phyloP scores from a whole-genome alignment of 1,139 yeast genomes.

The Candida tropicalis region DNA sequence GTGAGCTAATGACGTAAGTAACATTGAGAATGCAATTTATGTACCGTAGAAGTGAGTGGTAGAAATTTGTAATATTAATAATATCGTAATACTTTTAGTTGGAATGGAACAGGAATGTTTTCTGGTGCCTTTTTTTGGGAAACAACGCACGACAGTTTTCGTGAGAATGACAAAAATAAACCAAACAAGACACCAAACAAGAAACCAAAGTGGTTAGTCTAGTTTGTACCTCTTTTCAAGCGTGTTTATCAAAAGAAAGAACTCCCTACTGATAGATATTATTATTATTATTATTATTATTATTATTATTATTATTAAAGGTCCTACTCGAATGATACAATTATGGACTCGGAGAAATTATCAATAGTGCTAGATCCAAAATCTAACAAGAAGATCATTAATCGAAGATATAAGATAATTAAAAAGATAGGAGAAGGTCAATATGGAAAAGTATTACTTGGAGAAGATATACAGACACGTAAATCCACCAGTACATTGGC shows the following conservation, averaged over 20 bases:
- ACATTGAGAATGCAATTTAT: background rate
- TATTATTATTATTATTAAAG: too few species aligned
- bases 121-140: too few species aligned
- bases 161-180: too few species aligned
- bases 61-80: conserved; percentile 5
- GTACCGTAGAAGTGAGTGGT: background rate
- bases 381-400: conserved; percentile 38
- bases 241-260: too few species aligned
- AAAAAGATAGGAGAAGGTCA: conserved; percentile 50
- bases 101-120: too few species aligned
- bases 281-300: too few species aligned
- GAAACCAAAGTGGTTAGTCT: too few species aligned
- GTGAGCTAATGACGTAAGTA: conserved; percentile 20
- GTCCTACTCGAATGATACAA: background rate
- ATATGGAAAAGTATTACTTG: conserved; percentile 45
- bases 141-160: too few species aligned
- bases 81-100: too few species aligned
- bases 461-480: conserved; percentile 23
- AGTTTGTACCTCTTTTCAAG: too few species aligned
- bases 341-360: conserved; percentile 31
- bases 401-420: conserved; percentile 35
- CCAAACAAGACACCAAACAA: too few species aligned
- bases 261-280: too few species aligned
- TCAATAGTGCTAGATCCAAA: conserved; percentile 33
- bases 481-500: conserved; percentile 1